These are phyloP conservation scores for Erodium trifolium DNA, from an alignment of 441 rosid species.

Conservation along the genomic window DNA sequence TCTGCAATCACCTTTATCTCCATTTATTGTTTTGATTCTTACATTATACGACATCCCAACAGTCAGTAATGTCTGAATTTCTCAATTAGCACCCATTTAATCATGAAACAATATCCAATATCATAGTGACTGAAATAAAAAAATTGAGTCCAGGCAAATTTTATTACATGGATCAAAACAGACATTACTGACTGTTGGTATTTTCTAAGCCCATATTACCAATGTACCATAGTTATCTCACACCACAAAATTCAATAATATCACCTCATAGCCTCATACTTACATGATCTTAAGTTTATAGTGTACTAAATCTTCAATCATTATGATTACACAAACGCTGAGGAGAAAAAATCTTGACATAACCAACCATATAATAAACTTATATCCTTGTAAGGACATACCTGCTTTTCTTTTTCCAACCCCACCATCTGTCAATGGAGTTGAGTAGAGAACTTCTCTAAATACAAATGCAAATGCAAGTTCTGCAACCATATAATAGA, in stretches of 20 bases:
- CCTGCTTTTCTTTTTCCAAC: conserved; percentile 73
- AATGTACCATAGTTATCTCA: neutral
- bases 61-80: neutral
- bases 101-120: neutral
- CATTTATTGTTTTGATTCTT: neutral
- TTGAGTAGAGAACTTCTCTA: conserved; percentile 48
- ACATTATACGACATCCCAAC: neutral
- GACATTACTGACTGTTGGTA: too few relatives aligned
- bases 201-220: neutral
- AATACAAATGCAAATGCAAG: conserved; percentile 74
- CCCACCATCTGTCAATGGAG: conserved; percentile 27
- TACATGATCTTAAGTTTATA: conserved; percentile 1
- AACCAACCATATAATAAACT: neutral
- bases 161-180: neutral
- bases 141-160: neutral
- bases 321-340: neutral
- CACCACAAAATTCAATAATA: neutral
- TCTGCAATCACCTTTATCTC: neutral
- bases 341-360: neutral
- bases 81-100: neutral
- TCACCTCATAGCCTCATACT: neutral
- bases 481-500: conserved; percentile 37
- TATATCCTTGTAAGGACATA: conserved; percentile 19
- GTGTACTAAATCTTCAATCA: neutral
- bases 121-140: neutral